Evolutionary conservation across 2,329 filamentous ascomycete genomes (phyloP), one percentile per base, ranked within the genome.

Genomic region (Zasmidium citrigriseum): DNA sequence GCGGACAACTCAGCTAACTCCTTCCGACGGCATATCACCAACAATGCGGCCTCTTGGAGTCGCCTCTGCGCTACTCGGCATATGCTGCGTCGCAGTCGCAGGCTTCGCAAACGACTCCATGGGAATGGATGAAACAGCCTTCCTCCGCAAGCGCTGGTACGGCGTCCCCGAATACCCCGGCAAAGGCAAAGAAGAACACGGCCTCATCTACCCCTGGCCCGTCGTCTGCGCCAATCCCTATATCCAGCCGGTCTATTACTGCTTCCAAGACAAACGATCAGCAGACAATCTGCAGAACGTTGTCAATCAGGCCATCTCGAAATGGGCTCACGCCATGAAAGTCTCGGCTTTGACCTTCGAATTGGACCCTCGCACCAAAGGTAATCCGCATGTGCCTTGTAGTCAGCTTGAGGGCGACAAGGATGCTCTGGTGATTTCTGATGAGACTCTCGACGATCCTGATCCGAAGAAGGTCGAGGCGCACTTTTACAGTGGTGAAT

Each of bases 401-500:
- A 52, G 51, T 14, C 21, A 50, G 16, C 16, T 58, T 4, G 21
- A 41, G 11, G 48, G 46, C 4, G 52, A 54, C 1, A 21, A 34
- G 3, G 64, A 68, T 51, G 54, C 63, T 11, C 54, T 68, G 23
- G 49, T 64, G 2, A 66, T 68, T 11, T 52, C 23, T 1, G 66
- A 68, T 18, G 52, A 51, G 16, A 66, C 64, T 3, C 59, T 44
- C 22, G 60, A 66, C 29, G 58, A 66, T 38, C 55, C 60, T 9
- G 57, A 45, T 9, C 23, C 12, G 50, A 20, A 9, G 29, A 52
- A 38, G 25, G 45, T 41, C 45, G 18, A 41, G 16, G 14, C 14
- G 4, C 34, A 41, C 7, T 41, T 41, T n/a, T 9, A 41, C 14
- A 27, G 14, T 41, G n/a, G 23, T 21, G 20, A 12, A 18, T 52